Evolutionary conservation across 1,139 yeast species (phyloP).

Genomic region (Arxiozyma slooffiae): DNA sequence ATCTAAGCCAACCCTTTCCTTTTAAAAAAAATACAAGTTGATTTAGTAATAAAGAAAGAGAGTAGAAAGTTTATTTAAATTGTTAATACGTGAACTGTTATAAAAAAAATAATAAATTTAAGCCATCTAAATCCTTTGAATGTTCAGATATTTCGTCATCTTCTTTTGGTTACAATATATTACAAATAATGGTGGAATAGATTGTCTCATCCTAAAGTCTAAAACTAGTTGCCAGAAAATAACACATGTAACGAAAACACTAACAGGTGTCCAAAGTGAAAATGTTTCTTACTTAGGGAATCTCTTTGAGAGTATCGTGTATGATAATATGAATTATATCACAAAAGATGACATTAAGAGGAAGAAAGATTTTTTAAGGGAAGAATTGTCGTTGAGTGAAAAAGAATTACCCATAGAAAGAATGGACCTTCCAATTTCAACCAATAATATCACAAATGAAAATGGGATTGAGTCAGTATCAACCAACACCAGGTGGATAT

Average conservation of each 20-base stretch:
- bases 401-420: not conserved
- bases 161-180: not conserved
- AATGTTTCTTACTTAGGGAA: not conserved
- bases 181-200: not conserved
- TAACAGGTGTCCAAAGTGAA: not conserved
- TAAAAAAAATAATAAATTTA: no score
- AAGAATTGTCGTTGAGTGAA: no score
- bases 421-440: not conserved
- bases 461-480: not conserved
- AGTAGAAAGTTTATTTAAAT: no score
- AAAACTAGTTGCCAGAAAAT: not conserved
- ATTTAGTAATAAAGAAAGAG: not conserved
- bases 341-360: not conserved
- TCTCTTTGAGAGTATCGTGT: not conserved
- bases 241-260: not conserved
- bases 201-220: not conserved
- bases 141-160: not conserved
- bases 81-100: no score
- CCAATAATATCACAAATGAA: not conserved
- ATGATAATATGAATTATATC: not conserved
- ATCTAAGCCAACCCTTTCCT: no score
- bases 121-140: not conserved
- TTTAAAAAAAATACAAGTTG: no score
- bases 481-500: not conserved
- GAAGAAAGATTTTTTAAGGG: no score